A percentile compares a stretch with the other conserved stretches of the same genome.
phyloP scores from a whole-genome alignment of 2,329 filamentous ascomycete species.

The Pseudogymnoascus sp. region DNA sequence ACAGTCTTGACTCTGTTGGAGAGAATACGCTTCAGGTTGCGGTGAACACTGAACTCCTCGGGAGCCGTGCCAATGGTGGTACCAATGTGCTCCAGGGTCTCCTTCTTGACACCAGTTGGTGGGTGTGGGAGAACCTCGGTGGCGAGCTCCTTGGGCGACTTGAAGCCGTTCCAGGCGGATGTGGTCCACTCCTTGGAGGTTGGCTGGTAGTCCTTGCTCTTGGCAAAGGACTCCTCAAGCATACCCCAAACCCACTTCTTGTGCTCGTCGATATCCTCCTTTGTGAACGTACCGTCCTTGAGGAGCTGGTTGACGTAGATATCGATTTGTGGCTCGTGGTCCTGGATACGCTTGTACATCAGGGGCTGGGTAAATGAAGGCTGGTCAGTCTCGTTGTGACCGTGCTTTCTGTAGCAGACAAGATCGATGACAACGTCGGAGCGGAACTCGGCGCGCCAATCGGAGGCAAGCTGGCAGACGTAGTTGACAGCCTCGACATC shows the following conservation, averaged over 20 bases:
- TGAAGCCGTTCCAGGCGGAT: slow-evolving; percentile 98
- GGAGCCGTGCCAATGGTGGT: slow-evolving; percentile 70
- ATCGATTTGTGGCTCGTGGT: slow-evolving; percentile 77
- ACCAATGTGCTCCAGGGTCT: slow-evolving; percentile 74
- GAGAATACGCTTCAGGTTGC: slow-evolving; percentile 95
- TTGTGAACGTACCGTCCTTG: slow-evolving; percentile 88
- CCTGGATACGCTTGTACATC: slow-evolving; percentile 97
- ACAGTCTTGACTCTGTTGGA: slow-evolving; percentile 85
- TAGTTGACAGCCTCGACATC: slow-evolving; percentile 98
- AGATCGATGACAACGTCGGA: slow-evolving; percentile 97
- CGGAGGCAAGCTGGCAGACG: slow-evolving; percentile 90
- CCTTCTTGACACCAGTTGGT: slow-evolving; percentile 69
- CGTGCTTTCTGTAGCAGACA: slow-evolving; percentile 97
- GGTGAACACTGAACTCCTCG: slow-evolving; percentile 82
- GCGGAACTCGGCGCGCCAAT: slow-evolving; percentile 98
- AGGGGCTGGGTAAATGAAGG: slow-evolving; percentile 98
- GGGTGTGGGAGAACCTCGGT: slow-evolving; percentile 90
- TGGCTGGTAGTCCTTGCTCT: slow-evolving; percentile 95
- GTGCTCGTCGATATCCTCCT: slow-evolving; percentile 97
- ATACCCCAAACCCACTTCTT: slow-evolving; percentile 99
- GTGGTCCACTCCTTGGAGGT: slow-evolving; percentile 98
- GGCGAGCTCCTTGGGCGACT: slow-evolving; percentile 94
- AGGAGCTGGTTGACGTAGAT: slow-evolving; percentile 89
- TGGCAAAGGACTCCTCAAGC: slow-evolving; percentile 94
- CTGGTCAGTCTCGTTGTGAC: slow-evolving; percentile 99